Evolutionary conservation across 208 protist species (phyloP).

Genomic region (Trypanosoma mega): DNA sequence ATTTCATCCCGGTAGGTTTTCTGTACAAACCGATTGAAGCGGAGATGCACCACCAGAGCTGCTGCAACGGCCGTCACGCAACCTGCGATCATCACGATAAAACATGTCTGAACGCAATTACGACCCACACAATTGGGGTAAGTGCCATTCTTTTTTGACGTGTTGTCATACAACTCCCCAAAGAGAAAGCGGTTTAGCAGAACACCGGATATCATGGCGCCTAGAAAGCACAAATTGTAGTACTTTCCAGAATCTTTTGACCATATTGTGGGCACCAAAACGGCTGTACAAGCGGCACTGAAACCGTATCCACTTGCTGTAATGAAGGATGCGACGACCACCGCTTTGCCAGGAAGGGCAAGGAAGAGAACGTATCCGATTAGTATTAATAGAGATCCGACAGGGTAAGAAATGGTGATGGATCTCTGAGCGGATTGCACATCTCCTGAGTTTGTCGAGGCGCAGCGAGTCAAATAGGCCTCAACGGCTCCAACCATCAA

Average conservation of each 20-base stretch:
- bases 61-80: too few species aligned
- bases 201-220: conserved; percentile 17
- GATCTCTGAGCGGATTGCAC: not conserved
- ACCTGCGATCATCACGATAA: conserved; percentile 8
- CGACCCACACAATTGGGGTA: not conserved
- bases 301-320: conserved; percentile 14
- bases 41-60: too few species aligned
- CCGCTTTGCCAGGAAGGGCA: conserved; percentile 26
- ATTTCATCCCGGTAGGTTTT: too few species aligned
- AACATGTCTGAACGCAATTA: conserved; percentile 4
- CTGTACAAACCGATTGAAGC: too few species aligned
- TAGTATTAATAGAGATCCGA: not conserved
- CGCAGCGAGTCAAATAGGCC: conserved; percentile 5
- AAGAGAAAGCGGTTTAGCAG: conserved; percentile 27
- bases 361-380: conserved; percentile 16
- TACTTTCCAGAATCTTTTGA: conserved; percentile 29
- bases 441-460: too few species aligned
- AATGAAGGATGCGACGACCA: conserved; percentile 23
- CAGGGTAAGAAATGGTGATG: conserved; percentile 11
- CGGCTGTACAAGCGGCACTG: conserved; percentile 7
- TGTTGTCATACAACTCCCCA: conserved; percentile 22
- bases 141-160: conserved; percentile 21
- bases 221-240: conserved; percentile 32
- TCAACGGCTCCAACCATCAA: conserved; percentile 12
- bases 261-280: conserved; percentile 25